These are phyloP conservation scores for Prunella vulgaris DNA, from an alignment of 257 asterid species.

Conservation along the genomic window DNA sequence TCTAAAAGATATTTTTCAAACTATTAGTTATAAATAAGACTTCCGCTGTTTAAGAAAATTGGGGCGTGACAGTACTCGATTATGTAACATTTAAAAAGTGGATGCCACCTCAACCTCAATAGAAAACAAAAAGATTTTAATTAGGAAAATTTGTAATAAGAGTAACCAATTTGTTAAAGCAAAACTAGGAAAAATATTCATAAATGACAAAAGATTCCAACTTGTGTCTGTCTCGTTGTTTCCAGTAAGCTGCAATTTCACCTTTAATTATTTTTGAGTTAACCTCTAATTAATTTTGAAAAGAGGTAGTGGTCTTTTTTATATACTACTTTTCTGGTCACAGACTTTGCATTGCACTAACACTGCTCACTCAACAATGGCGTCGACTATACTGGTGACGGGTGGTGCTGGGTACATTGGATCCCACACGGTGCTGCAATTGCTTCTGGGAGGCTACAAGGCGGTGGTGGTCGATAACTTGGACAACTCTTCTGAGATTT, in stretches of 20 bases:
- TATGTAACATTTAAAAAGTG: too few species aligned
- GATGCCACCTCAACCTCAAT: too few species aligned
- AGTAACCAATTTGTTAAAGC: background rate
- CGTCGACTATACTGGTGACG: constrained; percentile 41
- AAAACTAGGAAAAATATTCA: too few species aligned
- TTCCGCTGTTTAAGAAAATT: too few species aligned
- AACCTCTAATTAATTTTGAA: background rate
- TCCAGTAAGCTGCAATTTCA: background rate
- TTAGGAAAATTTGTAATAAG: background rate
- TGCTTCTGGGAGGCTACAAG: constrained; percentile 66
- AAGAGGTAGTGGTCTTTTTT: background rate
- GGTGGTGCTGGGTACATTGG: constrained; percentile 53
- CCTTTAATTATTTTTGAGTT: background rate
- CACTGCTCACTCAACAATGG: constrained; percentile 21
- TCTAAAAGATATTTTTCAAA: too few species aligned
- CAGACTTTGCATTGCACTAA: background rate
- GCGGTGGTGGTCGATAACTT: constrained; percentile 71
- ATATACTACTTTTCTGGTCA: too few species aligned
- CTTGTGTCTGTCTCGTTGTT: background rate
- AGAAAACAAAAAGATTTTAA: too few species aligned
- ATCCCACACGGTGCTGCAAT: constrained; percentile 70
- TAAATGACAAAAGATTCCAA: too few species aligned
- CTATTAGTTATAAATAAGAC: too few species aligned
- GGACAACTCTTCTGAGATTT: constrained; percentile 70
- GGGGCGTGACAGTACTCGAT: too few species aligned